Evolutionary conservation across 805 yeast genomes (phyloP).

Genomic region (Ogataea haglerorum): DNA sequence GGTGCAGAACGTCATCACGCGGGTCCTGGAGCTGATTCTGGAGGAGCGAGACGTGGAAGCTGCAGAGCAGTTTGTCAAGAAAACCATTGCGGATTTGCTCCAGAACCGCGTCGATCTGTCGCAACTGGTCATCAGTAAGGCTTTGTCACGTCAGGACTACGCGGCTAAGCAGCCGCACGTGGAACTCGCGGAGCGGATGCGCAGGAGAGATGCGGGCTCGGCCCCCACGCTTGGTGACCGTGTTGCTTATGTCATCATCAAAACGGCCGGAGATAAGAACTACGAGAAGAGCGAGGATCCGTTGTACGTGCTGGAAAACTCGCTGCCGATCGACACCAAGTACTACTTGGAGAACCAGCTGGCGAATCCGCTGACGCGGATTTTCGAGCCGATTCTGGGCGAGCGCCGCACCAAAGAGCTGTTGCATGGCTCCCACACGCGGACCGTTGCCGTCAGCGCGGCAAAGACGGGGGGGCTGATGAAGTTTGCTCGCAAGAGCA

Average conservation of each 20-base stretch:
- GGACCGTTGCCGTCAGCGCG: constrained; percentile 68
- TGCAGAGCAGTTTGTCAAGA: constrained; percentile 82
- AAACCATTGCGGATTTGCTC: constrained; percentile 81
- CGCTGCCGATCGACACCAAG: constrained; percentile 89
- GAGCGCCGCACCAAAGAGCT: constrained; percentile 76
- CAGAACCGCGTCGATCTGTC: constrained; percentile 93
- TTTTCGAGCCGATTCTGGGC: constrained; percentile 93
- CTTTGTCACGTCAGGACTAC: constrained; percentile 83
- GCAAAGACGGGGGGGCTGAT: constrained; percentile 80
- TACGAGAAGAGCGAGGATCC: constrained; percentile 98
- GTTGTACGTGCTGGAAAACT: constrained; percentile 83
- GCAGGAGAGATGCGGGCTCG: constrained; percentile 93
- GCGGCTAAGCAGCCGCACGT: constrained; percentile 97
- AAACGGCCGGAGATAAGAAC: constrained; percentile 77
- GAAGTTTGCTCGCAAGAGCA: constrained; percentile 88
- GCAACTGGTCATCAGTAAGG: constrained; percentile 89
- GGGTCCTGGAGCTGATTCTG: constrained; percentile 77
- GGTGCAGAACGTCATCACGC: constrained; percentile 92
- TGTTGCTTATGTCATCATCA: constrained; percentile 92
- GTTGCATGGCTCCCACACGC: constrained; percentile 78
- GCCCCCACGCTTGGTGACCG: constrained; percentile 98
- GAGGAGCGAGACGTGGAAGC: constrained; percentile 83
- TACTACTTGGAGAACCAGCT: constrained; percentile 91
- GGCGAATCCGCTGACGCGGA: constrained; percentile 87
- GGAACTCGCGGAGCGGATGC: constrained; percentile 93